Conservation (phyloP, 169 alveolate genomes). For the Eimeria praecox region DNA sequence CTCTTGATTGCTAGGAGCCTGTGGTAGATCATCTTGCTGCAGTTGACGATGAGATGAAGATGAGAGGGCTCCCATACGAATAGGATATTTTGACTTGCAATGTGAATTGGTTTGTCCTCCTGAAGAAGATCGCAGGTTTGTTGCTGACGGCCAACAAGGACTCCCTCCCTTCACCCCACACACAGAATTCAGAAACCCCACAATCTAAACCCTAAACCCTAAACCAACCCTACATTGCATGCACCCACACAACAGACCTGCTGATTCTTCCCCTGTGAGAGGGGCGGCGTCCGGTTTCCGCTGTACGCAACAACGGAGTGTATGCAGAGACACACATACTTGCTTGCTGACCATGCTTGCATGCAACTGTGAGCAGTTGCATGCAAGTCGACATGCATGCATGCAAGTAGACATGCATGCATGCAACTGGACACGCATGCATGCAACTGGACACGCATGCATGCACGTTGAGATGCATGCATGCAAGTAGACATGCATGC, state of each 20-base stretch:
- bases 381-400: background rate
- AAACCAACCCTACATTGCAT: background rate
- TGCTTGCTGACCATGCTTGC: no score
- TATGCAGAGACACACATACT: no score
- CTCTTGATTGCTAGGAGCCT: slow-evolving; percentile 7
- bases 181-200: background rate
- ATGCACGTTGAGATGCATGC: background rate
- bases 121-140: background rate
- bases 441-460: no score
- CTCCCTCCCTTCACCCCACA: slow-evolving; percentile 14
- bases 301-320: no score
- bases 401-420: background rate
- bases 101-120: background rate
- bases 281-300: no score
- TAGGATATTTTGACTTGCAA: background rate
- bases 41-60: background rate
- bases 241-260: background rate
- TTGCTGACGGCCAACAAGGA: slow-evolving; percentile 11
- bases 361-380: no score
- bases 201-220: background rate
- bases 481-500: background rate
- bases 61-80: background rate
- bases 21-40: background rate
- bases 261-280: no score
- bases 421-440: no score